A percentile compares a stretch with the other conserved stretches of the same genome.
Conservation (phyloP, 371 early-diverging fungal species). For the Haplosporangium sp. region DNA sequence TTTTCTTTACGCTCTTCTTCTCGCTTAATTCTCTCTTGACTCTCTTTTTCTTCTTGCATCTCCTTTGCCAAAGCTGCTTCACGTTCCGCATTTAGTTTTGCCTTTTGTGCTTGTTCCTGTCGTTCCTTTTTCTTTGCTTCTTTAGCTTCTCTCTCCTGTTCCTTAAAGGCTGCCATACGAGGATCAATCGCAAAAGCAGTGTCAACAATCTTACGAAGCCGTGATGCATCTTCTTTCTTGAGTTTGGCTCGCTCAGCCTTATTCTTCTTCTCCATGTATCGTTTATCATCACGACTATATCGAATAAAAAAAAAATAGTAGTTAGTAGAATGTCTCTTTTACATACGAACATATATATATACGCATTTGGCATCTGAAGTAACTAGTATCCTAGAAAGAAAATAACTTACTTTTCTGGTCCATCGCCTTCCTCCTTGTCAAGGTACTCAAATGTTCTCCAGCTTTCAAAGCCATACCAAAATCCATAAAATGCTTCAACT, state of each 20-base stretch:
- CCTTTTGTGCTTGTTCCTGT: constrained; percentile 75
- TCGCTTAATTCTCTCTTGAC: constrained; percentile 75
- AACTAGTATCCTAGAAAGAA: not conserved
- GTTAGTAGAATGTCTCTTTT: not conserved
- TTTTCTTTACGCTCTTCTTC: constrained; percentile 75
- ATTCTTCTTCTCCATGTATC: constrained; percentile 95
- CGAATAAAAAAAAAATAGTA: not conserved
- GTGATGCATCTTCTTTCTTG: constrained; percentile 96
- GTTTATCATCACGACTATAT: constrained; percentile 90
- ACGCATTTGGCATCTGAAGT: not conserved
- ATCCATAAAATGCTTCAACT: constrained; percentile 96
- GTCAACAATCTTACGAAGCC: constrained; percentile 83
- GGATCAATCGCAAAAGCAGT: constrained; percentile 87
- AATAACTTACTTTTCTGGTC: constrained; percentile 75
- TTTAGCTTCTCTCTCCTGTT: constrained; percentile 88
- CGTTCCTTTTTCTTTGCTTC: constrained; percentile 91
- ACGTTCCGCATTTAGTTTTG: constrained; percentile 65
- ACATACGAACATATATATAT: not conserved
- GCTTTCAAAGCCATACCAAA: constrained; percentile 96
- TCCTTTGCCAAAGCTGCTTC: constrained; percentile 60
- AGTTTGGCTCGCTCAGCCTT: constrained; percentile 88
- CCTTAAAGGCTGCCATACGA: constrained; percentile 89
- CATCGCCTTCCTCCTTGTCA: constrained; percentile 95
- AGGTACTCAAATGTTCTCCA: constrained; percentile 98
- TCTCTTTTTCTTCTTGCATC: constrained; percentile 58